phyloP scores from a whole-genome alignment of 192 early-diverging fungal species.

The Kappamyces sp. region DNA sequence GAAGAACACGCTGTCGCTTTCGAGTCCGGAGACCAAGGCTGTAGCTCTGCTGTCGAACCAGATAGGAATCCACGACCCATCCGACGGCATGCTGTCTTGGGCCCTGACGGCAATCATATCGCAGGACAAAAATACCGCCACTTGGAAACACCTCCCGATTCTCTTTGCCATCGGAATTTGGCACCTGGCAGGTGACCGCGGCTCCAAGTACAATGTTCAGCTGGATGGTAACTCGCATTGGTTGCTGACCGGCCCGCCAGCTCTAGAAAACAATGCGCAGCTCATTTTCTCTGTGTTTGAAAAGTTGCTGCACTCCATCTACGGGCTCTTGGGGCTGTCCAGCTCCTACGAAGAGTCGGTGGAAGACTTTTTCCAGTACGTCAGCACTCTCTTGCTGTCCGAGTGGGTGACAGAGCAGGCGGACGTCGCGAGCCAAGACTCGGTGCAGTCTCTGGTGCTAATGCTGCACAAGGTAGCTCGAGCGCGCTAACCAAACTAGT shows the following conservation, averaged over 20 bases:
- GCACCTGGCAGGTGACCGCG: slow-evolving; percentile 20
- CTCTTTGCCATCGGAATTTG: slow-evolving; percentile 18
- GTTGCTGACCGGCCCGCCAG: not conserved
- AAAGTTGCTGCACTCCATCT: not conserved
- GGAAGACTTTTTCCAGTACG: not conserved
- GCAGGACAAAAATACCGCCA: not conserved
- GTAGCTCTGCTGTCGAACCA: slow-evolving; percentile 7
- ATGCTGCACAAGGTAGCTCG: slow-evolving; percentile 3
- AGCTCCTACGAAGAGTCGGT: slow-evolving; percentile 1
- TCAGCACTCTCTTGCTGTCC: slow-evolving; percentile 1
- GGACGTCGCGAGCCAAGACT: not conserved
- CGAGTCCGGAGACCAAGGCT: not conserved
- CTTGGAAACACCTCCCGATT: slow-evolving; percentile 23
- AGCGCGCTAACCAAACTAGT: not conserved
- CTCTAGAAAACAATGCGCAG: slow-evolving; percentile 14
- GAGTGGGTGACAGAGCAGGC: slow-evolving; percentile 8
- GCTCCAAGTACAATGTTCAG: slow-evolving; percentile 20
- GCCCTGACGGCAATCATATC: slow-evolving; percentile 3
- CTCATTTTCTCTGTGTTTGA: slow-evolving; percentile 2
- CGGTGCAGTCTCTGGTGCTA: not conserved
- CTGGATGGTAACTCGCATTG: slow-evolving; percentile 19
- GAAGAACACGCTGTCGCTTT: not conserved
- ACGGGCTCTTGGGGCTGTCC: not conserved
- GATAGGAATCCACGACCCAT: not conserved
- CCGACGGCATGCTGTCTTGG: slow-evolving; percentile 15